Conservation (phyloP, 2,329 filamentous ascomycete species). For the Coniosporium tulheliwenetii region DNA sequence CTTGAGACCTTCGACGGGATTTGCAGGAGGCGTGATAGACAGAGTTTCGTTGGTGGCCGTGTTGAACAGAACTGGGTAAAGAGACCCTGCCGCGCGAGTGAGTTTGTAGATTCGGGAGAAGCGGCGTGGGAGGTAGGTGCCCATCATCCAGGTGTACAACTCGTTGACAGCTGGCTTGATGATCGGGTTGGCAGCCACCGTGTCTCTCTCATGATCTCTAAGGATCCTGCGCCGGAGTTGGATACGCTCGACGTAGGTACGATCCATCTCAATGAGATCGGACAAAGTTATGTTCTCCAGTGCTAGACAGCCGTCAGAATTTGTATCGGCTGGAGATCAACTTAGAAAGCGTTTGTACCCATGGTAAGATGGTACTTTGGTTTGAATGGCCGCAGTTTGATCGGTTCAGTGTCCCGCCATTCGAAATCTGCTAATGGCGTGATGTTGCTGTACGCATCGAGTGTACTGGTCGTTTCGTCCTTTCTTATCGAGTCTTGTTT, state of each 20-base stretch:
- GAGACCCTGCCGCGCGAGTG: slow-evolving; percentile 10
- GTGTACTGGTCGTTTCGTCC: neutral
- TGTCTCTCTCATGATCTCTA: slow-evolving; percentile 23
- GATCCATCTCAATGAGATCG: slow-evolving; percentile 43
- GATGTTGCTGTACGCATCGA: slow-evolving; percentile 23
- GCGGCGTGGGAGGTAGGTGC: slow-evolving; percentile 38
- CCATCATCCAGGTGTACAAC: slow-evolving; percentile 39
- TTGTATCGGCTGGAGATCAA: neutral
- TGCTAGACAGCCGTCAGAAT: slow-evolving; percentile 20
- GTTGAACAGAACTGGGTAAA: slow-evolving; percentile 26
- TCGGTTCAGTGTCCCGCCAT: slow-evolving; percentile 33
- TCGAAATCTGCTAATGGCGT: slow-evolving; percentile 33
- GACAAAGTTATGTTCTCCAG: slow-evolving; percentile 36
- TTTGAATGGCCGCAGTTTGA: slow-evolving; percentile 42
- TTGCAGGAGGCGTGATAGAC: slow-evolving; percentile 17
- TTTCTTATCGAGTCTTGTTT: too few species aligned
- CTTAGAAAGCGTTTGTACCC: slow-evolving; percentile 25
- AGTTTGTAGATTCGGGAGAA: slow-evolving; percentile 37
- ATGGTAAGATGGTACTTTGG: slow-evolving; percentile 48
- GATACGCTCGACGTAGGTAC: slow-evolving; percentile 39
- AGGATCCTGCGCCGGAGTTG: slow-evolving; percentile 32
- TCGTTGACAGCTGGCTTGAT: slow-evolving; percentile 35
- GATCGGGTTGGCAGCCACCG: slow-evolving; percentile 20
- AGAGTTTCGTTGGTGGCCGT: slow-evolving; percentile 26
- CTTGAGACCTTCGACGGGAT: slow-evolving; percentile 25